Conservation (phyloP, 2,329 filamentous ascomycete species). For the Ramularia endophylla region DNA sequence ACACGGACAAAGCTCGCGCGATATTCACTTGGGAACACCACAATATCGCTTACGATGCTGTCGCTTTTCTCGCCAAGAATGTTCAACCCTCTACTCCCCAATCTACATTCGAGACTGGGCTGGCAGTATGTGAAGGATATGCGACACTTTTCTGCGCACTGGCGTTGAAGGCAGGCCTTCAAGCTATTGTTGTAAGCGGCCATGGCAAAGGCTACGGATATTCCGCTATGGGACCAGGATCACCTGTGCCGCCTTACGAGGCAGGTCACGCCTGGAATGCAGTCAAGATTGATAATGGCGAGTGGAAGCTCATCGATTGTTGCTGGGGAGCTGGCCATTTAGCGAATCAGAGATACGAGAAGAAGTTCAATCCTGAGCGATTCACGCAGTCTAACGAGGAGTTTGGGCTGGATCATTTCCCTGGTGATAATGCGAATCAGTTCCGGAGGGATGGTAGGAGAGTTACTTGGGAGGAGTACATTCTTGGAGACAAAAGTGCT, state of each 20-base stretch:
- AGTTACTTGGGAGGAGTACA: conserved; percentile 76
- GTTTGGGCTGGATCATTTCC: conserved; percentile 78
- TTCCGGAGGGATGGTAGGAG: conserved; percentile 66
- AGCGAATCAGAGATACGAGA: conserved; percentile 56
- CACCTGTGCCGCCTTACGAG: conserved; percentile 56
- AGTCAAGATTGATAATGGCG: conserved; percentile 56
- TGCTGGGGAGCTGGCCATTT: conserved; percentile 89
- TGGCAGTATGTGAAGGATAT: conserved; percentile 89
- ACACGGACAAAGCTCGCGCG: conserved; percentile 85
- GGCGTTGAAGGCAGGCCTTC: conserved; percentile 70
- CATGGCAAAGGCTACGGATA: conserved; percentile 86
- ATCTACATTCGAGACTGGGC: conserved; percentile 67
- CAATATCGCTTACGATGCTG: conserved; percentile 80
- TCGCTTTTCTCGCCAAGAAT: conserved; percentile 67
- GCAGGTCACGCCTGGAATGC: conserved; percentile 85
- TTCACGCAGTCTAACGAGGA: conserved; percentile 66
- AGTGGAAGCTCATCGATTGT: conserved; percentile 68
- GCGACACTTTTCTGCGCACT: conserved; percentile 75
- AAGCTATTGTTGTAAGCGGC: conserved; percentile 67
- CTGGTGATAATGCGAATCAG: conserved; percentile 60
- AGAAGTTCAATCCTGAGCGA: conserved; percentile 58
- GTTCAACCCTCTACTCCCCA: conserved; percentile 61
- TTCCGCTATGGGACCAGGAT: conserved; percentile 54
- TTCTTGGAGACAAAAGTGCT: conserved; percentile 52
- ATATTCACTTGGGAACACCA: conserved; percentile 96